phyloP scores from a whole-genome alignment of 768 basidiomycete species.

The Auriscalpium orientale region DNA sequence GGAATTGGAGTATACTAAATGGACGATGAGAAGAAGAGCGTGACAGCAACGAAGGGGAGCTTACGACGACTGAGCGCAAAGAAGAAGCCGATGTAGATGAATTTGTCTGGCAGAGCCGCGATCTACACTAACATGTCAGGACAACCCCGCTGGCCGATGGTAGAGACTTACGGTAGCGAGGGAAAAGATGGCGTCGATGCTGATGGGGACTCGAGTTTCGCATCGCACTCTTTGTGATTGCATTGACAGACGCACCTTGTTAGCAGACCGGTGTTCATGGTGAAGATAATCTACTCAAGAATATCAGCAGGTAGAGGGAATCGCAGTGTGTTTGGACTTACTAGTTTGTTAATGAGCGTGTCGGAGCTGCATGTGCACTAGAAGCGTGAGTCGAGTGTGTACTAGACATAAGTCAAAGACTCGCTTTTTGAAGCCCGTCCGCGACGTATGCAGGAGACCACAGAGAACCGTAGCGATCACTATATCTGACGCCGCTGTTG shows the following conservation, averaged over 20 bases:
- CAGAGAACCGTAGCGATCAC: constrained; percentile 43
- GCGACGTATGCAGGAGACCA: constrained; percentile 40
- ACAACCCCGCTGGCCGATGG: neutral
- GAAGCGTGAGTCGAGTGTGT: neutral
- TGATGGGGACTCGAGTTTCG: neutral
- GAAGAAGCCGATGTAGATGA: constrained; percentile 54
- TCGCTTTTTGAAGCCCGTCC: constrained; percentile 44
- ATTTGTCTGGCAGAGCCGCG: constrained; percentile 37
- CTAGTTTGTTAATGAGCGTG: constrained; percentile 34
- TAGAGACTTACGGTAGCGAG: constrained; percentile 28
- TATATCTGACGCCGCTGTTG: constrained; percentile 43
- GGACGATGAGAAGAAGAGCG: neutral
- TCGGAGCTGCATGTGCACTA: constrained; percentile 24
- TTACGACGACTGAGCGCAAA: constrained; percentile 45
- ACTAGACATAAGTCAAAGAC: constrained; percentile 15
- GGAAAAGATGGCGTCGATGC: constrained; percentile 34
- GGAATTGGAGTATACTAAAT: constrained; percentile 49
- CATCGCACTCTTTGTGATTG: neutral
- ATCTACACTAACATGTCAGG: constrained; percentile 26
- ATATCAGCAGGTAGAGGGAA: too few species aligned
- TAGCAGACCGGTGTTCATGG: constrained; percentile 34
- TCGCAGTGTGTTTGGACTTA: neutral
- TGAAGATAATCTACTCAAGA: constrained; percentile 29
- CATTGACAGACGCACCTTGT: constrained; percentile 20
- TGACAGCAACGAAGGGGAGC: neutral